Evolutionary conservation across 495 filamentous ascomycete species (phyloP), one percentile per base, ranked within the genome.

Genomic region (Usnea hakonensis): DNA sequence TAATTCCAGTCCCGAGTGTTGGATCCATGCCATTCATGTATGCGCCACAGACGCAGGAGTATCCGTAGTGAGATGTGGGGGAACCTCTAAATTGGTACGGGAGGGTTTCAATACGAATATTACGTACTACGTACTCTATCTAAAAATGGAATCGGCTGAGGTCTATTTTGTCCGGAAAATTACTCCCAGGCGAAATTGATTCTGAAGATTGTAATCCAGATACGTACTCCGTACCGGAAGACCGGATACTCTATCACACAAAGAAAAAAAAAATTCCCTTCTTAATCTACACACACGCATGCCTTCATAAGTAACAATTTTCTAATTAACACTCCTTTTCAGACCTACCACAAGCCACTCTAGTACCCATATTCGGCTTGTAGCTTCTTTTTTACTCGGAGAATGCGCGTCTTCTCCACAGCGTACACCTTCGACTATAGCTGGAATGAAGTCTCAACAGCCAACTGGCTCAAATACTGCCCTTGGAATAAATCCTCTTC

Each of bases 391-490:
- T 9, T 3, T 21, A 52, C 28, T 14, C 36, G 26, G 41, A 73
- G 57, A 40, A 98, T 98, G 94, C 95, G 93, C 81, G 88, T 98
- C 71, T 98, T 97, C 72, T 87, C 90, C 38, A 90, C 89, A 63
- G 77, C 77, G 36, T 90, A 88, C 74, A 90, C 89, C 26, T 97
- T 97, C 77, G 82, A 96, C 74, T 98, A 98, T 79, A 91, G 91
- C 32, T 98, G 94, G 93, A 88, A 92, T 67, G 95, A 97, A 74
- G 95, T 97, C 38, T 95, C 91, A n/a, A 90, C 90, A n/a, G 90
- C 88, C 67, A 98, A 97, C 81, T 98, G 94, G 94, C 86, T 86
- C 55, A 98, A 98, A 75, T 98, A 98, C 78, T 95, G 90, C 73
- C 91, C 92, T 37, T 97, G 94, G 94, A 98, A 98, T 77, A 85